These are phyloP conservation scores for Grosmannia serpens DNA, from an alignment of 2,329 filamentous ascomycete genomes.

Conservation along the genomic window DNA sequence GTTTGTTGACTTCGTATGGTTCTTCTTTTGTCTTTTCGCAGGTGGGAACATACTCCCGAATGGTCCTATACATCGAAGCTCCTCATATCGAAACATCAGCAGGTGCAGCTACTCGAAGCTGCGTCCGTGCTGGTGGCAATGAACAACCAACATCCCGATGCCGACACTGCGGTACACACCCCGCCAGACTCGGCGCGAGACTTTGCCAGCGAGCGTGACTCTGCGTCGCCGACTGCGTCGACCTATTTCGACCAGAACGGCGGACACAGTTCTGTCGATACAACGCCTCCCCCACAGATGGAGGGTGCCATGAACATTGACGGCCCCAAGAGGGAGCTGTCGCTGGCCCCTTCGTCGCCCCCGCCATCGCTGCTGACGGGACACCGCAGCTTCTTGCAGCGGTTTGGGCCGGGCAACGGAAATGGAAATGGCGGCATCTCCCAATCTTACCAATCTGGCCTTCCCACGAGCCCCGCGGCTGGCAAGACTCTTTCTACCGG, in stretches of 20 bases:
- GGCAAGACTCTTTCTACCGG: conserved; percentile 29
- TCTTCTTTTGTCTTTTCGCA: conserved; percentile 31
- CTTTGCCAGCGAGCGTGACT: conserved; percentile 69
- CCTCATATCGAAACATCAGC: conserved; percentile 97
- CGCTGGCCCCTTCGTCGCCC: conserved; percentile 30
- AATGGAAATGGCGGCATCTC: conserved; percentile 37
- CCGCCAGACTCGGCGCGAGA: conserved; percentile 55
- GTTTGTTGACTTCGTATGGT: conserved; percentile 25
- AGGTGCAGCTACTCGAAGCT: conserved; percentile 93
- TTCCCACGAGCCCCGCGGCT: conserved; percentile 12
- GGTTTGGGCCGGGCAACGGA: background rate
- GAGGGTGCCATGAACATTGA: conserved; percentile 46
- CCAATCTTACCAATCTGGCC: conserved; percentile 68
- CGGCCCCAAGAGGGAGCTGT: conserved; percentile 22
- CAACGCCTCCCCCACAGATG: conserved; percentile 69
- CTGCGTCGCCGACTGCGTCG: conserved; percentile 69
- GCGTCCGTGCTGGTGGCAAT: conserved; percentile 93
- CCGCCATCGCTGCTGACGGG: conserved; percentile 32
- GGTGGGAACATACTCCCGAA: conserved; percentile 98
- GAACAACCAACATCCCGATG: conserved; percentile 36
- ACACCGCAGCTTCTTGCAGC: conserved; percentile 38
- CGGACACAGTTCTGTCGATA: conserved; percentile 75
- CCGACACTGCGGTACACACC: conserved; percentile 38
- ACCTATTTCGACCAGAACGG: conserved; percentile 69
- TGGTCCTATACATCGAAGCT: conserved; percentile 96